phyloP scores from a whole-genome alignment of 192 early-diverging fungal genomes.

The Coemansia sp. region DNA sequence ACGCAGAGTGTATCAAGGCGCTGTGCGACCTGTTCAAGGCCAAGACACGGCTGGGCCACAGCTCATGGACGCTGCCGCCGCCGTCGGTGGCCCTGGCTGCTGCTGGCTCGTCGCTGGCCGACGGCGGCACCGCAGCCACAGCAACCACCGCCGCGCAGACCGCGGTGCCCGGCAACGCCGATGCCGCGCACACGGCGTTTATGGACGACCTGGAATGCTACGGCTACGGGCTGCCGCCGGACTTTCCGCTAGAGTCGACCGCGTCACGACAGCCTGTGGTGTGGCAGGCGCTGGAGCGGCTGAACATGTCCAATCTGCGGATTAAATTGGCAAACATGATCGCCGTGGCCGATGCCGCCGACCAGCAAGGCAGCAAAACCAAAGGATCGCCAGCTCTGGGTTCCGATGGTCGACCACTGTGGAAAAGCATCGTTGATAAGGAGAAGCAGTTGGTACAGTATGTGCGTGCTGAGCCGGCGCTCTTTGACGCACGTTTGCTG shows the following conservation, averaged over 20 bases:
- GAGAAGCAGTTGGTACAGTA: slow-evolving; percentile 44
- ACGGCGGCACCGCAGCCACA: neutral
- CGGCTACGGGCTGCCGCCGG: slow-evolving; percentile 51
- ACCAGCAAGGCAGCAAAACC: neutral
- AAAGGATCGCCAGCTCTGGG: neutral
- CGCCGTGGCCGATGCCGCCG: slow-evolving; percentile 3
- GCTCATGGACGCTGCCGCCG: slow-evolving; percentile 48
- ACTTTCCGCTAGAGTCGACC: slow-evolving; percentile 41
- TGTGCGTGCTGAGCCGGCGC: slow-evolving; percentile 30
- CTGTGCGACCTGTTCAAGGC: slow-evolving; percentile 53
- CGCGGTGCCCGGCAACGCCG: neutral
- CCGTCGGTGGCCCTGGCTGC: slow-evolving; percentile 14
- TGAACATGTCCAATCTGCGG: slow-evolving; percentile 48
- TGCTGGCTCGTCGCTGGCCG: slow-evolving; percentile 13
- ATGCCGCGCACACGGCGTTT: slow-evolving; percentile 24
- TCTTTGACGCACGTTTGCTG: slow-evolving; percentile 44
- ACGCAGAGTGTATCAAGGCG: neutral
- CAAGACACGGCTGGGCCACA: slow-evolving; percentile 30
- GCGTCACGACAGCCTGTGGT: slow-evolving; percentile 36
- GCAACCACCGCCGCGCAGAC: neutral
- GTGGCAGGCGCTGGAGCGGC: slow-evolving; percentile 49
- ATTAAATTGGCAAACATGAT: slow-evolving; percentile 30
- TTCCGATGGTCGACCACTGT: slow-evolving; percentile 25
- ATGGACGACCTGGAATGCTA: slow-evolving; percentile 27
- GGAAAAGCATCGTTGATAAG: slow-evolving; percentile 40